Evolutionary conservation across 164 flowering plant species (phyloP).

Genomic region (Nymphaea colorata): DNA sequence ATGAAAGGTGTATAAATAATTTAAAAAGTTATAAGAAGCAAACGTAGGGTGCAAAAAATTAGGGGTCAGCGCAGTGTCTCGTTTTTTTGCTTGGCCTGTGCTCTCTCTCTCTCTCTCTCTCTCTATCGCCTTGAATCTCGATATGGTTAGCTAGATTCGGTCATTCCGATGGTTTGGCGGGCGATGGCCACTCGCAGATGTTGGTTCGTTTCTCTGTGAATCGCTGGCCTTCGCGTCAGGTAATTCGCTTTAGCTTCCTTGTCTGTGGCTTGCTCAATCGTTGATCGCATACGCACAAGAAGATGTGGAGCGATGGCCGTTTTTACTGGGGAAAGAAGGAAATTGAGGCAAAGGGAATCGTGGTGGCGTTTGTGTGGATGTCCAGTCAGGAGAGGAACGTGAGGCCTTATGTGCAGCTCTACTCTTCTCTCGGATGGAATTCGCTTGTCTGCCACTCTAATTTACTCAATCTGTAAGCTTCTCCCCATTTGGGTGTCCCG

Average conservation of each 20-base stretch:
- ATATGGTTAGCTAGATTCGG: not conserved
- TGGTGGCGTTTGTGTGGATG: constrained; percentile 89
- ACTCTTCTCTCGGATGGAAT: constrained; percentile 82
- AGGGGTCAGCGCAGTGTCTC: too few species aligned
- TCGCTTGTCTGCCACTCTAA: constrained; percentile 81
- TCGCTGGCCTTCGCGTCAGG: not conserved
- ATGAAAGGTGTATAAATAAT: too few species aligned
- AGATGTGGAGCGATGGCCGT: constrained; percentile 95
- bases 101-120: not conserved
- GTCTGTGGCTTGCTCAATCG: not conserved
- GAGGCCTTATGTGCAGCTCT: constrained; percentile 55
- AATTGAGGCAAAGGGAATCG: constrained; percentile 46
- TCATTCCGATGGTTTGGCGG: not conserved
- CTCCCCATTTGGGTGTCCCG: constrained; percentile 1
- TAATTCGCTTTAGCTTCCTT: not conserved
- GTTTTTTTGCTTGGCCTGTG: too few species aligned
- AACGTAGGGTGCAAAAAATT: too few species aligned
- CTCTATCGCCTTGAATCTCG: not conserved
- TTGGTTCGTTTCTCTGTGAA: not conserved
- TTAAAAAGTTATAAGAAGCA: too few species aligned
- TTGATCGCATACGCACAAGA: constrained; percentile 2
- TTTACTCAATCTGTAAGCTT: constrained; percentile 61
- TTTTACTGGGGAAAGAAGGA: constrained; percentile 76
- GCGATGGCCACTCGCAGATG: not conserved
- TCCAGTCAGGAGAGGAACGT: constrained; percentile 77